phyloP scores from a whole-genome alignment of 495 filamentous ascomycete genomes.

The Astrothelium subdiscretum region DNA sequence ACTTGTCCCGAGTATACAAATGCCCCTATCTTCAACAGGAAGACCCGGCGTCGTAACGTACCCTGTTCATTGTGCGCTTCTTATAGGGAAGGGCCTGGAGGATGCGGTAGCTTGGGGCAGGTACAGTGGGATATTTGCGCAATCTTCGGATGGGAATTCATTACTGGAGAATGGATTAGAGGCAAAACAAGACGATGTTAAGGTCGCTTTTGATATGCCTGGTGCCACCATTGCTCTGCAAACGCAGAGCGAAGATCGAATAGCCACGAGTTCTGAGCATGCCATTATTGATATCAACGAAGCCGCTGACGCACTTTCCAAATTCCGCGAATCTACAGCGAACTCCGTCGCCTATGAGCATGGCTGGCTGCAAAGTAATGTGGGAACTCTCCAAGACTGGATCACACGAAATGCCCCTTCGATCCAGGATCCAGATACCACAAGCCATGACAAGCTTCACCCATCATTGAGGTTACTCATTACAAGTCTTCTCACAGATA shows the following conservation, averaged over 20 bases:
- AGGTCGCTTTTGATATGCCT: constrained; percentile 43
- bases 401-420: constrained; percentile 29
- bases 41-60: constrained; percentile 55
- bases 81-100: constrained; percentile 58
- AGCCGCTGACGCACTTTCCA: constrained; percentile 4
- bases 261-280: constrained; percentile 7
- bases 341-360: constrained; percentile 61
- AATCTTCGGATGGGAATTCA: background rate
- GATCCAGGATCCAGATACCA: background rate
- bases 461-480: constrained; percentile 54
- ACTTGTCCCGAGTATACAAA: constrained; percentile 62
- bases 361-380: constrained; percentile 58
- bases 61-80: constrained; percentile 72
- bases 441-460: constrained; percentile 36
- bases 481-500: constrained; percentile 48
- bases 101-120: constrained; percentile 41
- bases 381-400: constrained; percentile 58
- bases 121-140: constrained; percentile 14
- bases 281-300: background rate
- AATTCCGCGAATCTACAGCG: constrained; percentile 53
- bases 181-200: constrained; percentile 32
- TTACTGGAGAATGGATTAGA: constrained; percentile 23
- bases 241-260: background rate
- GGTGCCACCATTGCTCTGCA: constrained; percentile 10
- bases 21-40: constrained; percentile 47